A percentile compares a stretch with the other conserved stretches of the same genome.
These are phyloP conservation scores for Acanthamoeba rhysodes DNA, from an alignment of 208 protist species.

Conservation along the genomic window DNA sequence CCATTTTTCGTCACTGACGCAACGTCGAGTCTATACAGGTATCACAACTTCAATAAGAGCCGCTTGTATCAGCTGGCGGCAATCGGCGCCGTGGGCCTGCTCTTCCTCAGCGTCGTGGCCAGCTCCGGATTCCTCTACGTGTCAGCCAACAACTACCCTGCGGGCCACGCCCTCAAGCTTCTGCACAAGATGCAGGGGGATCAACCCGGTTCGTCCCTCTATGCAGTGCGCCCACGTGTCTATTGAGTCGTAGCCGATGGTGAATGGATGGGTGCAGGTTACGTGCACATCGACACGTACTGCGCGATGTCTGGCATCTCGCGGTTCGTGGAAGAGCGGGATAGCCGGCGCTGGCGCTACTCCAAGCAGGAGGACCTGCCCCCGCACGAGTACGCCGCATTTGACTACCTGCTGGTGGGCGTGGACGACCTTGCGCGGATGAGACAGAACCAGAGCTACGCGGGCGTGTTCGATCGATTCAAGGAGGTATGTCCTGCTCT, in stretches of 20 bases:
- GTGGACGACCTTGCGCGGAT: background rate
- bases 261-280: background rate
- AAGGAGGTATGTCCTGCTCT: background rate
- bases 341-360: background rate
- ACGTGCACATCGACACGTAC: constrained; percentile 86
- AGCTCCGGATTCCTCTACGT: constrained; percentile 61
- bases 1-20: background rate
- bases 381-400: background rate
- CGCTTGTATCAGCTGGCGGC: background rate
- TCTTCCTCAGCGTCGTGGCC: background rate
- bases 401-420: constrained; percentile 45
- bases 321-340: constrained; percentile 79
- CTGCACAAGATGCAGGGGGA: constrained; percentile 67
- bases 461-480: constrained; percentile 35
- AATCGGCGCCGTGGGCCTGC: background rate
- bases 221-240: background rate
- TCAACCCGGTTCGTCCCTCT: background rate
- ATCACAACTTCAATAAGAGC: constrained; percentile 28
- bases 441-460: background rate
- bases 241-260: background rate
- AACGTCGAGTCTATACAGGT: background rate
- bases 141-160: constrained; percentile 85
- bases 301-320: constrained; percentile 85
- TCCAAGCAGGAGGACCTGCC: constrained; percentile 42
- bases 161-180: constrained; percentile 79